Evolutionary conservation across 2,329 filamentous ascomycete species (phyloP).

Genomic region (Colletotrichum scovillei): DNA sequence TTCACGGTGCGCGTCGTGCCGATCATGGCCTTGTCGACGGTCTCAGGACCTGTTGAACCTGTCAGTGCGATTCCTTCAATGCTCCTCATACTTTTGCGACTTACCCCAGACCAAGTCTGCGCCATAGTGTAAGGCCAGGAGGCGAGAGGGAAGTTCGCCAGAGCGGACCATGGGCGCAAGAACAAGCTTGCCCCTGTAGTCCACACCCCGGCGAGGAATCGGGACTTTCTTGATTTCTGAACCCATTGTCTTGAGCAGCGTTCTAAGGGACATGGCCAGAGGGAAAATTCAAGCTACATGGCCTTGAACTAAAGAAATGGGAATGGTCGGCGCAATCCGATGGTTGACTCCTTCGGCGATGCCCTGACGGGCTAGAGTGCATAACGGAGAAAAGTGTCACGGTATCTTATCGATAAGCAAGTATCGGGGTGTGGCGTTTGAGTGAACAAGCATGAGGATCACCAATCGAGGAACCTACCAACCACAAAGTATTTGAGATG

Average conservation of each 20-base stretch:
- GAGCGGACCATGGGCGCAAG: conserved; percentile 98
- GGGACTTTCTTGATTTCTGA: conserved; percentile 75
- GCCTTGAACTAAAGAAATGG: conserved; percentile 3
- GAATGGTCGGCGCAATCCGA: conserved; percentile 17
- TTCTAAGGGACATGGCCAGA: conserved; percentile 33
- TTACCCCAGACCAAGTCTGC: conserved; percentile 96
- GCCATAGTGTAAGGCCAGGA: conserved; percentile 92
- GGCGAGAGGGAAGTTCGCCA: conserved; percentile 91
- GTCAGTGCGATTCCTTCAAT: conserved; percentile 8
- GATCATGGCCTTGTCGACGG: conserved; percentile 91
- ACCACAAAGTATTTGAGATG: background rate
- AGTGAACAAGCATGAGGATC: background rate
- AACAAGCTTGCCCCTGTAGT: conserved; percentile 93
- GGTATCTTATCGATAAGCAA: conserved; percentile 33
- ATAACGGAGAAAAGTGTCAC: conserved; percentile 23
- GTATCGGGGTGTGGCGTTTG: background rate
- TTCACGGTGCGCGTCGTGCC: conserved; percentile 85
- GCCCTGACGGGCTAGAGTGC: conserved; percentile 27
- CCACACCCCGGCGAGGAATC: conserved; percentile 88
- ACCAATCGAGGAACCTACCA: background rate
- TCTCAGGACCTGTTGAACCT: conserved; percentile 78
- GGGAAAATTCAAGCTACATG: background rate
- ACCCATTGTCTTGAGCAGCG: conserved; percentile 66
- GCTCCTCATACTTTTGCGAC: conserved; percentile 40
- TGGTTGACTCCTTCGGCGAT: conserved; percentile 24